Evolutionary conservation across 1,139 yeast species (phyloP).

Genomic region (Hyphopichia pseudoburtonii): DNA sequence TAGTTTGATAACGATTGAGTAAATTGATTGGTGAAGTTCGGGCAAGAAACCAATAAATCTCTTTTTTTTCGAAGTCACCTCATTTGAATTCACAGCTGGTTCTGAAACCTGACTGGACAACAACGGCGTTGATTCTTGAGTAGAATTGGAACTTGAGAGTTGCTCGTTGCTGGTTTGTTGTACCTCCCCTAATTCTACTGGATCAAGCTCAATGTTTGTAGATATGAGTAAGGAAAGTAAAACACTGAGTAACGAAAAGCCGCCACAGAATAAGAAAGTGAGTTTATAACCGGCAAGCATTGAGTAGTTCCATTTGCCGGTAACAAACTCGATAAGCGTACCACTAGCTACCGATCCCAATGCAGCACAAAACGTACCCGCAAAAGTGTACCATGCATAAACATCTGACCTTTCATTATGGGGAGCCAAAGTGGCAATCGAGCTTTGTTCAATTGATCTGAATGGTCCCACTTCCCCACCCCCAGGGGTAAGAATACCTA

Average conservation of each 20-base stretch:
- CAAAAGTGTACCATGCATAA: constrained; percentile 43
- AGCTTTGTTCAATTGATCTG: constrained; percentile 40
- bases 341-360: constrained; percentile 37
- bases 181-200: neutral
- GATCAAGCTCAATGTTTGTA: constrained; percentile 15
- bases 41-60: constrained; percentile 19
- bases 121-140: too few relatives aligned
- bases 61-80: constrained; percentile 7
- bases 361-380: constrained; percentile 38
- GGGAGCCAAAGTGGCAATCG: constrained; percentile 35
- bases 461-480: constrained; percentile 49
- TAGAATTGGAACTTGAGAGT: too few relatives aligned
- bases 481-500: constrained; percentile 41
- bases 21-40: constrained; percentile 16
- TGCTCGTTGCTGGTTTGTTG: neutral
- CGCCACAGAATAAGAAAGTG: constrained; percentile 26
- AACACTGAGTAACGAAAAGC: constrained; percentile 19
- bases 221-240: constrained; percentile 20
- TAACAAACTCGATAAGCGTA: constrained; percentile 22
- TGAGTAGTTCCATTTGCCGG: constrained; percentile 16
- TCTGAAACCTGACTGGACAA: neutral
- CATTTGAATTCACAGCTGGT: too few relatives aligned
- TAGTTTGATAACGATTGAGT: constrained; percentile 29
- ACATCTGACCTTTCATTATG: constrained; percentile 35
- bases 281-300: constrained; percentile 26